Evolutionary conservation across 2,329 filamentous ascomycete genomes (phyloP).

Genomic region (Hypoxylon rubiginosum): DNA sequence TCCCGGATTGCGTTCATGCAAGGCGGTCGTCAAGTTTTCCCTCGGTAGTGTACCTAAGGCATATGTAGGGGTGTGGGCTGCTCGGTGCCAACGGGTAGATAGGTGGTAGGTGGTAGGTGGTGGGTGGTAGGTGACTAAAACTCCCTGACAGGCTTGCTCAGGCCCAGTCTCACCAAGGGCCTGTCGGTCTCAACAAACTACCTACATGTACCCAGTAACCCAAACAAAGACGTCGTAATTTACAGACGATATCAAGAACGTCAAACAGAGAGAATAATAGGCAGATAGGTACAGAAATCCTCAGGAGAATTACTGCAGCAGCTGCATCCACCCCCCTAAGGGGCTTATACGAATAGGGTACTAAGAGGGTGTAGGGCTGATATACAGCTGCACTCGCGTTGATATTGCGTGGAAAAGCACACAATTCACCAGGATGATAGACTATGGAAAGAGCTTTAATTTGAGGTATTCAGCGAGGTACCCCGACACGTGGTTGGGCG

Average conservation of each 20-base stretch:
- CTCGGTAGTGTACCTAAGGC: slow-evolving; percentile 28
- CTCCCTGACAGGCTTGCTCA: slow-evolving; percentile 42
- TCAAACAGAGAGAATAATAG: slow-evolving; percentile 11
- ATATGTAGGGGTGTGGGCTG: slow-evolving; percentile 11
- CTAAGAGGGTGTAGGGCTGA: slow-evolving; percentile 25
- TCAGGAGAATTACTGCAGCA: slow-evolving; percentile 23
- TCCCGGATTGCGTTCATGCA: slow-evolving; percentile 38
- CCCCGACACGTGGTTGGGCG: slow-evolving; percentile 30
- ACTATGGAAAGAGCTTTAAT: slow-evolving; percentile 23
- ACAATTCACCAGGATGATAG: slow-evolving; percentile 21
- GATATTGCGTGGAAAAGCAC: slow-evolving; percentile 15
- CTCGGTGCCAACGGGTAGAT: slow-evolving; percentile 16
- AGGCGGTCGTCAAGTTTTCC: slow-evolving; percentile 35
- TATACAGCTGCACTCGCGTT: slow-evolving; percentile 43
- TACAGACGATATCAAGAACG: slow-evolving; percentile 12
- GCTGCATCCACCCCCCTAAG: slow-evolving; percentile 26
- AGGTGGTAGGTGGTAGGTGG: no score
- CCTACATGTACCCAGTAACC: slow-evolving; percentile 19
- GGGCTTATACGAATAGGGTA: slow-evolving; percentile 33
- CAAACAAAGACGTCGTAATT: slow-evolving; percentile 35
- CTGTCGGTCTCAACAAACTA: slow-evolving; percentile 37
- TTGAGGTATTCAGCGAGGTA: slow-evolving; percentile 10
- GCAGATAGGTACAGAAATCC: slow-evolving; percentile 11
- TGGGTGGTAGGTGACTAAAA: slow-evolving; percentile 31
- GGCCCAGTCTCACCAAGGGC: slow-evolving; percentile 45